Base-by-base conservation (phyloP, 208 protist genomes). In the Angomonas deanei region DNA sequence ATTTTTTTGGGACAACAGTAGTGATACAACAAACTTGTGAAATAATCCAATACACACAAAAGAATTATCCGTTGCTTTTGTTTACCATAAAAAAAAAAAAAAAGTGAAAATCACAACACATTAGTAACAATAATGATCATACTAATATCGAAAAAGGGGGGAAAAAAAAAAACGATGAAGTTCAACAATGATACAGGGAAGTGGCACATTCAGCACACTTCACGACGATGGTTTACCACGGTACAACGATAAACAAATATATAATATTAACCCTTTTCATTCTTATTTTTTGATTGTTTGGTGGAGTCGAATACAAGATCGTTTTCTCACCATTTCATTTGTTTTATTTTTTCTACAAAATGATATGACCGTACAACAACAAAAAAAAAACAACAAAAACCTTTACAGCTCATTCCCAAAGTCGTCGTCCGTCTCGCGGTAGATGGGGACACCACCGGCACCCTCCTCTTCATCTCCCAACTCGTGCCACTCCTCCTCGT, bases 21-120 rank as follows among this genome's bases (percentile, higher is more conserved):
- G 15, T 8, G 15, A 42, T 42, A 42, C 34, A 42, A 48, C 31
- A 66, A 58, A 59, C 17, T 28, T 63, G 26, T 38, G 11, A 68
- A 60, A 38, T 50, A 33, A 60, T 19, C 36, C 11, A 53, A 53
- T 23, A n/a, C 5, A 53, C 6, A 53, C 47, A n/a, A 53, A 26
- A 53, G 47, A 53, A 28, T n/a, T 23, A 53, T 23, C 47, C 8
- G 47, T 53, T 8, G 19, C 5, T n/a, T 11, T 50, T n/a, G 31
- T 21, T 27, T 46, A 69, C 0, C 11, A 55, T 33, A 54, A 62
- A n/a, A n/a, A 63, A 57, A 70, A 46, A 70, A 53, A 23, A 61
- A 66, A 67, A 53, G 55, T n/a, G n/a, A n/a, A n/a, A n/a, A n/a
- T n/a, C n/a, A n/a, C n/a, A n/a, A n/a, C n/a, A n/a, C n/a, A n/a